A percentile compares a stretch with the other conserved stretches of the same genome.
phyloP scores from a whole-genome alignment of 768 basidiomycete species.

The Cystobasidium tubakii region DNA sequence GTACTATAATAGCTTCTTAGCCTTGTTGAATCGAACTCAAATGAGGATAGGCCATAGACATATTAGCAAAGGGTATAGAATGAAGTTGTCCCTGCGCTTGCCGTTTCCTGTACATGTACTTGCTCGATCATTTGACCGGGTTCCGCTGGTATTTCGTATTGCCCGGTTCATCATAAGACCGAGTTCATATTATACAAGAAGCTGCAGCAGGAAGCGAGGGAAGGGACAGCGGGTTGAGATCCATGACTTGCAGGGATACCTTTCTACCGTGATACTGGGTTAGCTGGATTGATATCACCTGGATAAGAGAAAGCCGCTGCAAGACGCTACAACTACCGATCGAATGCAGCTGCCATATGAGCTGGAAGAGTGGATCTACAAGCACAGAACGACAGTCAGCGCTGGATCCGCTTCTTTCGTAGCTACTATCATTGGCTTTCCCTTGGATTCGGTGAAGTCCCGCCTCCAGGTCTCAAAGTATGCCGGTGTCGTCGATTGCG shows the following conservation, averaged over 20 bases:
- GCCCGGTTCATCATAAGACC: background rate
- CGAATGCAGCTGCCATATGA: constrained; percentile 16
- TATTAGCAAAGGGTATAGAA: too few species aligned
- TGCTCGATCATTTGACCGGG: background rate
- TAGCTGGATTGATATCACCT: too few species aligned
- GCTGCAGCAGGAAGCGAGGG: too few species aligned
- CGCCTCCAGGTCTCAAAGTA: constrained; percentile 44
- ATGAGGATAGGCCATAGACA: too few species aligned
- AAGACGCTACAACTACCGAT: background rate
- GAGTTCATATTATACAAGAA: background rate
- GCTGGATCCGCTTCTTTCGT: constrained; percentile 54
- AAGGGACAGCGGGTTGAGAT: background rate
- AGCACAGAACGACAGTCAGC: constrained; percentile 38
- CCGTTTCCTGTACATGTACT: too few species aligned
- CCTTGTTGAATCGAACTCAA: too few species aligned
- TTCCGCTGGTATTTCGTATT: background rate
- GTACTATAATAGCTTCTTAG: too few species aligned
- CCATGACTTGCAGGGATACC: background rate
- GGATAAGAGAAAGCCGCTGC: too few species aligned
- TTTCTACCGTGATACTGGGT: background rate
- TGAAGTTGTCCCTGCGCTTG: too few species aligned
- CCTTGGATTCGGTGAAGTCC: constrained; percentile 68
- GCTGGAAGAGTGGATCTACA: constrained; percentile 19
- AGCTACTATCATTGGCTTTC: constrained; percentile 87
- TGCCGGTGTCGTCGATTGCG: constrained; percentile 62